Conservation (phyloP, 768 basidiomycete species). For the Kwoniella bestiolae region DNA sequence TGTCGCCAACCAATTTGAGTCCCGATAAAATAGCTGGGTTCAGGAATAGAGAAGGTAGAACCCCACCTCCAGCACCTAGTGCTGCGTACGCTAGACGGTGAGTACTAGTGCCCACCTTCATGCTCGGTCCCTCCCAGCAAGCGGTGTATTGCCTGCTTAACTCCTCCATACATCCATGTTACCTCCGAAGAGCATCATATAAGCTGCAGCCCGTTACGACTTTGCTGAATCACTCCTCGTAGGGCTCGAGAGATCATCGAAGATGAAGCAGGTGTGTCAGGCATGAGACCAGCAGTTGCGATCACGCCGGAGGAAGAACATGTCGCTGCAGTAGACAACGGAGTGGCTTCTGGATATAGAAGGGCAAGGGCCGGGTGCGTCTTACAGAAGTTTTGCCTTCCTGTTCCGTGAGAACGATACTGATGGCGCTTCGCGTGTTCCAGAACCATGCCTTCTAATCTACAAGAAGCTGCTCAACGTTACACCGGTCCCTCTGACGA, state of each 20-base stretch:
- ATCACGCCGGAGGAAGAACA: constrained; percentile 52
- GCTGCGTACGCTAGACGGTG: constrained; percentile 41
- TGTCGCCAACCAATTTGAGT: constrained; percentile 21
- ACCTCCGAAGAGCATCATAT: too few relatives aligned
- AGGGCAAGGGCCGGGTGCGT: constrained; percentile 85
- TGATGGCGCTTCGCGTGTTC: too few relatives aligned
- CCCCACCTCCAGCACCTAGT: constrained; percentile 48
- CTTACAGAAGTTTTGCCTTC: too few relatives aligned
- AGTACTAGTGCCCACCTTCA: constrained; percentile 21
- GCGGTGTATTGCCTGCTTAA: background rate
- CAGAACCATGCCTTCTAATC: constrained; percentile 88
- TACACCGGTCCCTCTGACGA: constrained; percentile 69
- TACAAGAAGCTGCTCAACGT: constrained; percentile 81
- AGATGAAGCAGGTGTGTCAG: constrained; percentile 75
- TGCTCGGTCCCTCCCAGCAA: background rate
- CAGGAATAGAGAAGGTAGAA: constrained; percentile 36
- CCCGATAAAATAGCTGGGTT: constrained; percentile 21
- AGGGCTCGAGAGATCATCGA: constrained; percentile 86
- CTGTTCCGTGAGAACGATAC: too few relatives aligned
- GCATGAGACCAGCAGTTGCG: constrained; percentile 68
- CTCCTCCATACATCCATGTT: background rate
- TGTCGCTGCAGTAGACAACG: constrained; percentile 58
- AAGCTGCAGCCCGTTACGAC: too few relatives aligned
- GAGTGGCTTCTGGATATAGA: constrained; percentile 69
- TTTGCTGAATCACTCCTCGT: constrained; percentile 4